A percentile compares a stretch with the other conserved stretches of the same genome.
Conservation (phyloP, 2,329 filamentous ascomycete genomes). For the Colletotrichum tropicale region DNA sequence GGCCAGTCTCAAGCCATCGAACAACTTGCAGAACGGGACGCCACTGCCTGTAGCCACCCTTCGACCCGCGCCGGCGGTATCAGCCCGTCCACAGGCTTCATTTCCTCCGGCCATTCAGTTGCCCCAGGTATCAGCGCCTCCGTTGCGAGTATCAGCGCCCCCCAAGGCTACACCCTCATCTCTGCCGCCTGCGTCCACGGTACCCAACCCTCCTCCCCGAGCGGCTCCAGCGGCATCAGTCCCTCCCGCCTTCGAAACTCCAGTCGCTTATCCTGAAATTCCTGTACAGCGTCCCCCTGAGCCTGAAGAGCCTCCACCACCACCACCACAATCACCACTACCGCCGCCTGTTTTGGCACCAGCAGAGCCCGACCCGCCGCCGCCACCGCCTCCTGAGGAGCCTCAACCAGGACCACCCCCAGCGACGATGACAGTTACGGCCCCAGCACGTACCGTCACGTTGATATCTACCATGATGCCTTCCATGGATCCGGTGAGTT, state of each 20-base stretch:
- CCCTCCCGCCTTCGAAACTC: not conserved
- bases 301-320: conserved; percentile 2
- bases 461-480: conserved; percentile 12
- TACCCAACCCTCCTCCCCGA: not conserved
- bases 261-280: not conserved
- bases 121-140: not conserved
- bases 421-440: conserved; percentile 5
- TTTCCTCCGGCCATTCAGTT: not conserved
- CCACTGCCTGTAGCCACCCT: not conserved
- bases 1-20: not conserved
- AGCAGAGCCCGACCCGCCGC: not conserved
- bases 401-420: not conserved
- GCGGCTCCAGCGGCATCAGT: not conserved
- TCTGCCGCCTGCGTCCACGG: not conserved
- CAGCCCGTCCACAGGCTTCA: not conserved
- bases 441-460: not conserved
- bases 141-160: not conserved
- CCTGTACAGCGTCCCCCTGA: not conserved
- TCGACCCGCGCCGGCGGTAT: not conserved
- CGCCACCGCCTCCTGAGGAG: not conserved
- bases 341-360: conserved; percentile 7
- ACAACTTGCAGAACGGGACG: not conserved
- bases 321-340: not conserved
- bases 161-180: not conserved
- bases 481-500: not conserved